Evolutionary conservation across 2,329 filamentous ascomycete genomes (phyloP), one percentile per base, ranked within the genome.

Genomic region (Xylaria arbuscula): DNA sequence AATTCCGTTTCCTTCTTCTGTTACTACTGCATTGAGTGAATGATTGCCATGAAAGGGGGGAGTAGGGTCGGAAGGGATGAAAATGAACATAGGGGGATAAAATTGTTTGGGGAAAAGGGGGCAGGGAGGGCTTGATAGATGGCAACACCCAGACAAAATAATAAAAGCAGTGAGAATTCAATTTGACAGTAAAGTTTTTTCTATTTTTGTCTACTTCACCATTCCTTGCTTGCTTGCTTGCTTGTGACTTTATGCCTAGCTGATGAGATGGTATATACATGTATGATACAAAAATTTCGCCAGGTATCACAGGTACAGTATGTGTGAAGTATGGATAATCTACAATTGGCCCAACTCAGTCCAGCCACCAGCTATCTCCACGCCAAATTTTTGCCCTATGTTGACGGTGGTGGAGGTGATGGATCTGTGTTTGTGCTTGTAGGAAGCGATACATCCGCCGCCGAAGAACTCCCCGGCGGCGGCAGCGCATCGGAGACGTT

Each of bases 261-360:
- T 58, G 42, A 56, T 48, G 58, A 34, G 40, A 60, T 62, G 22
- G 60, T 76, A 75, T 76, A 72, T 76, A 76, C 73, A 76, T 66
- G 56, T 74, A 74, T 76, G 62, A 66, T 76, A 76, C 74, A 76
- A 51, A 70, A 74, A 63, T 73, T 67, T 61, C 24, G 48, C 60
- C 47, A 24, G 32, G 32, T 42, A 50, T 38, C 36, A 65, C 7
- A 45, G 22, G 28, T 38, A 38, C 24, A 38, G 32, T 57, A n/a
- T 11, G 38, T 47, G 40, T 38, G 22, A 22, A 65, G 36, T 45
- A 55, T n/a, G 40, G 42, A 64, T 70, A 71, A 66, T 69, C 56
- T 72, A 70, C 64, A 69, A 58, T 58, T n/a, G 2, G 53, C 48
- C 56, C 22, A 19, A 28, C 40, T 47, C 50, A 28, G 51, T 55